phyloP scores from a whole-genome alignment of 352 stramenopile species.

The Phytophthora rubi region DNA sequence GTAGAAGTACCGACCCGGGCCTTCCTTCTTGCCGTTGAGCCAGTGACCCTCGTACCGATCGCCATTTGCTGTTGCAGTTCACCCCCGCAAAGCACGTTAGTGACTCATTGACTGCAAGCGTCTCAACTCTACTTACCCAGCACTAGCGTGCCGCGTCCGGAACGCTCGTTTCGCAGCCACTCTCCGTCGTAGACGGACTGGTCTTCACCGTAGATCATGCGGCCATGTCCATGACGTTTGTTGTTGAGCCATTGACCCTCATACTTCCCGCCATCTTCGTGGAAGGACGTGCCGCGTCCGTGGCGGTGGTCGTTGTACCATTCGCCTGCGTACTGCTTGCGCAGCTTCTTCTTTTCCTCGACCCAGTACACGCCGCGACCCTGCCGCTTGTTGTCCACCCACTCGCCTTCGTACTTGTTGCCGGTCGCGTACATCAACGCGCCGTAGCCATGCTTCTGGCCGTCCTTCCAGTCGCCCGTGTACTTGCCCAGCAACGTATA shows the following conservation, averaged over 20 bases:
- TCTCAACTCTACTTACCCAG: constrained; percentile 48
- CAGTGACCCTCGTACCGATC: constrained; percentile 90
- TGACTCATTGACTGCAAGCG: background rate
- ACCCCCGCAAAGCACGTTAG: constrained; percentile 3
- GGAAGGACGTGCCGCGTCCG: constrained; percentile 84
- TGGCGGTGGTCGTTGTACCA: constrained; percentile 78
- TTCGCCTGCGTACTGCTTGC: constrained; percentile 88
- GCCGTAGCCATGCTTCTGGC: constrained; percentile 93
- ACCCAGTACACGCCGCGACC: constrained; percentile 87
- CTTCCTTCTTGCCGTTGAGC: constrained; percentile 90
- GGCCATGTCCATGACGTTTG: constrained; percentile 75
- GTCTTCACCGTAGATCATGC: constrained; percentile 71
- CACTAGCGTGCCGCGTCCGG: constrained; percentile 66
- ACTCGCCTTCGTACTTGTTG: constrained; percentile 92
- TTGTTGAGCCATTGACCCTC: constrained; percentile 83
- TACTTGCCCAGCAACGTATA: constrained; percentile 86
- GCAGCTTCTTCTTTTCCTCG: constrained; percentile 64
- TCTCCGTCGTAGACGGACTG: constrained; percentile 89
- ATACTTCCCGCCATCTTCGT: constrained; percentile 83
- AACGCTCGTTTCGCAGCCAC: constrained; percentile 79
- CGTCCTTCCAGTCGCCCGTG: constrained; percentile 93
- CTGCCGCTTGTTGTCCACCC: constrained; percentile 79
- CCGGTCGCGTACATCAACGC: constrained; percentile 90
- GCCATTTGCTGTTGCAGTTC: constrained; percentile 62
- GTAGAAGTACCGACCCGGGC: constrained; percentile 84